Conservation (phyloP, 1,139 yeast genomes). For the Kazachstania sp. region DNA sequence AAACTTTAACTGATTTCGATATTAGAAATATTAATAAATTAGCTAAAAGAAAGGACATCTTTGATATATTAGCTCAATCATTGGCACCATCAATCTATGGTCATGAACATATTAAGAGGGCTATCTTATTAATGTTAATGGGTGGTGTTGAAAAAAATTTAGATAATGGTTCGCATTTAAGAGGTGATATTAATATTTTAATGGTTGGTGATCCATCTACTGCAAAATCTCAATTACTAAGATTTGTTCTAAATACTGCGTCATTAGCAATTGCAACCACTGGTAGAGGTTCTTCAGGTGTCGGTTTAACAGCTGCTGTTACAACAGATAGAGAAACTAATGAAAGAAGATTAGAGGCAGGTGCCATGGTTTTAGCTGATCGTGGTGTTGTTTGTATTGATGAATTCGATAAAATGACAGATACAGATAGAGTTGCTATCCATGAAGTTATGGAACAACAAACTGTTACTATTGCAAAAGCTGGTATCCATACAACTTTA, state of each 20-base stretch:
- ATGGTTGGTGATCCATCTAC: conserved; percentile 99
- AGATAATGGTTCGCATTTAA: conserved; percentile 90
- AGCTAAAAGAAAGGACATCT: conserved; percentile 59
- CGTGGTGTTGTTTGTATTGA: conserved; percentile 97
- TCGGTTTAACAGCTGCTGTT: conserved; percentile 98
- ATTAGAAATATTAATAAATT: conserved; percentile 79
- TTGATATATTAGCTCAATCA: conserved; percentile 73
- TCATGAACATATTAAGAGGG: conserved; percentile 82
- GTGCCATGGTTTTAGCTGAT: conserved; percentile 99
- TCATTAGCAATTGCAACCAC: conserved; percentile 95
- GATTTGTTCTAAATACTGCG: conserved; percentile 93
- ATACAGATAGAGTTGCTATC: conserved; percentile 92
- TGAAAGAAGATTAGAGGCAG: conserved; percentile 93
- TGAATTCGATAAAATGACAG: conserved; percentile 97
- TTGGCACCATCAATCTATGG: conserved; percentile 96
- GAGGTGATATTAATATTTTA: conserved; percentile 93
- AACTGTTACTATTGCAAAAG: conserved; percentile 96
- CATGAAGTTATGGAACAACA: conserved; percentile 99
- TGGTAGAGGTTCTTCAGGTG: conserved; percentile 99
- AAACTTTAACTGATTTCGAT: conserved; percentile 71
- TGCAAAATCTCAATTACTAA: conserved; percentile 89
- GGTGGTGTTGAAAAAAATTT: conserved; percentile 95
- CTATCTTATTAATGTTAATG: conserved; percentile 78
- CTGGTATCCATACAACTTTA: conserved; percentile 93
- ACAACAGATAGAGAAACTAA: conserved; percentile 96